These are phyloP conservation scores for Ceratocystis huliohia DNA, from an alignment of 2,329 filamentous ascomycete species.

Conservation along the genomic window DNA sequence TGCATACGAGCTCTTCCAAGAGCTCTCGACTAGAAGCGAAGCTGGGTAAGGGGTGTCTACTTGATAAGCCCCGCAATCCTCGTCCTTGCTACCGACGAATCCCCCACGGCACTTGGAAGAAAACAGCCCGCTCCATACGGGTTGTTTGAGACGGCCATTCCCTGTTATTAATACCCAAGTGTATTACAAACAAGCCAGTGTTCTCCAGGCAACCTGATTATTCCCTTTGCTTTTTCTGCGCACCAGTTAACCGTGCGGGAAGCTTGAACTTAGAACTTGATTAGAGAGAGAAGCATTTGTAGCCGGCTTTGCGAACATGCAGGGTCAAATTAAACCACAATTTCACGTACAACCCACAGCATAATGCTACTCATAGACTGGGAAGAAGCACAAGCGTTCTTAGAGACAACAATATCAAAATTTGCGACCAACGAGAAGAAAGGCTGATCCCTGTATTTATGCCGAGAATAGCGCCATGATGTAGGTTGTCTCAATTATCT, in stretches of 20 bases:
- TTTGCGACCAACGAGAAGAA: slow-evolving; percentile 6
- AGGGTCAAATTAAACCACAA: background rate
- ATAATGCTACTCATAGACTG: background rate
- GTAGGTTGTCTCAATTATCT: background rate
- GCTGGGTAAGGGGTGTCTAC: background rate
- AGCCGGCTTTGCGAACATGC: background rate
- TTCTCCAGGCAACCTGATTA: slow-evolving; percentile 3
- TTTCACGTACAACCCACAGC: background rate
- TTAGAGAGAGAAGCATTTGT: background rate
- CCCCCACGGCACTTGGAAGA: slow-evolving; percentile 3
- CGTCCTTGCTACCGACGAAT: slow-evolving; percentile 5
- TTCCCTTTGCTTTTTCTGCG: background rate
- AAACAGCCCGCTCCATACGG: background rate
- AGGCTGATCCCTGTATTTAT: slow-evolving; percentile 5
- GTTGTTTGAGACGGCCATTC: background rate
- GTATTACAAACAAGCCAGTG: background rate
- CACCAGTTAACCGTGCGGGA: background rate
- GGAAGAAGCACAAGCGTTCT: slow-evolving; percentile 4
- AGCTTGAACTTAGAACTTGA: background rate
- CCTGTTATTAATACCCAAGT: background rate
- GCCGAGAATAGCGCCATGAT: slow-evolving; percentile 8
- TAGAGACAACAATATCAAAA: slow-evolving; percentile 9
- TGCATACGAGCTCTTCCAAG: background rate
- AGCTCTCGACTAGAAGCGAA: background rate
- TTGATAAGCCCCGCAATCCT: background rate